Evolutionary conservation across 208 protist genomes (phyloP).

Genomic region (Vickermania ingenoplastis): DNA sequence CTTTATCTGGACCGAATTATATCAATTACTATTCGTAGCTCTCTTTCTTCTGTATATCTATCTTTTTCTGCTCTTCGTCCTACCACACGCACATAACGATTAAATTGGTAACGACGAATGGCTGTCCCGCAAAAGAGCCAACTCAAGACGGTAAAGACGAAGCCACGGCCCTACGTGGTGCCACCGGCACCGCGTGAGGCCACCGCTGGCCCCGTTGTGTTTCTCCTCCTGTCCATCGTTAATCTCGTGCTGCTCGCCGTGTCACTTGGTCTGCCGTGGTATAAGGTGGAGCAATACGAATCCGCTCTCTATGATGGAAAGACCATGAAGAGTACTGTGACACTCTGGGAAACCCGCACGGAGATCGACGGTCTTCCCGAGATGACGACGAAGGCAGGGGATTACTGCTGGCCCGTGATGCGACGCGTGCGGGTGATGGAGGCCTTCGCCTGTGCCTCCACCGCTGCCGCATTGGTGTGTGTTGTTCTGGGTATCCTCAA

Average conservation of each 20-base stretch:
- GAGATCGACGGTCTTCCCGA: not conserved
- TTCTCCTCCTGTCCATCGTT: not conserved
- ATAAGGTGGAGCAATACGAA: not conserved
- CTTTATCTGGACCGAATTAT: too few relatives aligned
- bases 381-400: constrained; percentile 15
- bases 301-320: not conserved
- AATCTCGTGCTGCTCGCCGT: not conserved
- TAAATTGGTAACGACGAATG: too few relatives aligned
- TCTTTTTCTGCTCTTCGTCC: too few relatives aligned
- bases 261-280: not conserved
- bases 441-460: constrained; percentile 34
- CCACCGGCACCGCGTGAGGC: not conserved
- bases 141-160: too few relatives aligned
- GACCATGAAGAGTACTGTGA: not conserved
- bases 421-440: constrained; percentile 33
- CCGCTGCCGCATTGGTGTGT: constrained; percentile 23
- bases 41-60: too few relatives aligned
- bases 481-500: constrained; percentile 31
- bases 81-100: too few relatives aligned
- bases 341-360: not conserved
- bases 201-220: not conserved
- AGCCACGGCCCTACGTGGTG: not conserved
- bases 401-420: constrained; percentile 27
- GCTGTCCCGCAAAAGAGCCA: too few relatives aligned
- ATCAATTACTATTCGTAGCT: too few relatives aligned